These are phyloP conservation scores for Monotropa hypopitys DNA, from an alignment of 179 eudicot genomes.

Conservation along the genomic window DNA sequence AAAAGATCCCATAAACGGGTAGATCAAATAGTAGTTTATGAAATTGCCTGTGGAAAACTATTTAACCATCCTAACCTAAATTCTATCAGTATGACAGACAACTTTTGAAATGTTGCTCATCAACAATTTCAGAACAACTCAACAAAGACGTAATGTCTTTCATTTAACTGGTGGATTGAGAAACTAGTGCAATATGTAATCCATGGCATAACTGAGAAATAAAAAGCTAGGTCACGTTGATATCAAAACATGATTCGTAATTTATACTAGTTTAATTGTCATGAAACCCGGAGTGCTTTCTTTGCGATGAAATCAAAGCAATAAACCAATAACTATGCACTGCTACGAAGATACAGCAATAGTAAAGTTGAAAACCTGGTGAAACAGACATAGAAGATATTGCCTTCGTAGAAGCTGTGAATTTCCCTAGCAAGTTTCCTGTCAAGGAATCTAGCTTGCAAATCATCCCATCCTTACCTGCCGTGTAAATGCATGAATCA, in stretches of 20 bases:
- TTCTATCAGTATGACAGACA: not conserved
- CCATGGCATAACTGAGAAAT: not conserved
- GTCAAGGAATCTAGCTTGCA: conserved; percentile 66
- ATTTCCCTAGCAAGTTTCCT: conserved; percentile 67
- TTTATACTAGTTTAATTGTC: not conserved
- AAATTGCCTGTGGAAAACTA: not conserved
- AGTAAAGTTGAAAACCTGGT: conserved; percentile 37
- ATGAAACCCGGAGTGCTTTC: not conserved
- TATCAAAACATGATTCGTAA: not conserved
- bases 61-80: not conserved
- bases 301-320: not conserved
- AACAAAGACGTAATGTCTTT: not conserved
- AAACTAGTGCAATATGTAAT: not conserved
- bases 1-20: not conserved
- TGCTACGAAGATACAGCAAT: not conserved
- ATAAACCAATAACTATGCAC: not conserved
- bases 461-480: conserved; percentile 88
- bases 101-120: not conserved
- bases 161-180: not conserved
- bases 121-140: not conserved
- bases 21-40: not conserved
- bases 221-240: not conserved
- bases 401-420: conserved; percentile 74
- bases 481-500: conserved; percentile 53
- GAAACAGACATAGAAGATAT: conserved; percentile 82